A percentile compares a stretch with the other conserved stretches of the same genome.
These are phyloP conservation scores for Pilatotrama ljubarskyi DNA, from an alignment of 768 basidiomycete species.

Conservation along the genomic window DNA sequence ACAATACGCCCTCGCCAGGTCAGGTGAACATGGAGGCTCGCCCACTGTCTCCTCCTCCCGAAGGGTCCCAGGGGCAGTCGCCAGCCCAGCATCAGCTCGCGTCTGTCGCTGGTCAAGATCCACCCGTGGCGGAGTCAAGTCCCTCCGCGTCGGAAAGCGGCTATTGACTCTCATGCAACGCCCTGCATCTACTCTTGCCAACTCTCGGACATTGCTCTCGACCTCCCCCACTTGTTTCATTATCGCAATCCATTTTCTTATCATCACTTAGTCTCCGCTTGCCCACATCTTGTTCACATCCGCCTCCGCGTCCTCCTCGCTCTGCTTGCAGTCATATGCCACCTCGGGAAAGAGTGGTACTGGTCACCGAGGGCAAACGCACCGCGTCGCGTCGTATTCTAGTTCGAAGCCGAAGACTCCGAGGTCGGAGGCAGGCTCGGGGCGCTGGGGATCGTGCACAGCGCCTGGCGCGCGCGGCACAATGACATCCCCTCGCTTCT, in stretches of 20 bases:
- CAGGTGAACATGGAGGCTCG: conserved; percentile 44
- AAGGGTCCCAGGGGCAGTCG: conserved; percentile 39
- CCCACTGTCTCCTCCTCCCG: conserved; percentile 67
- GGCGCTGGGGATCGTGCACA: conserved; percentile 34
- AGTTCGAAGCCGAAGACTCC: conserved; percentile 23
- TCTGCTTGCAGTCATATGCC: conserved; percentile 24
- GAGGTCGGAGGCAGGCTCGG: conserved; percentile 31
- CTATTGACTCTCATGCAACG: conserved; percentile 28
- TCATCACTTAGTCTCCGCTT: conserved; percentile 25
- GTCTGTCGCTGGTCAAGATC: conserved; percentile 59
- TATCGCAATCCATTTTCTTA: conserved; percentile 24
- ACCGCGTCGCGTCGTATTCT: conserved; percentile 2
- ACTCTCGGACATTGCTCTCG: conserved; percentile 23
- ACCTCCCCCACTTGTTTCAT: conserved; percentile 13
- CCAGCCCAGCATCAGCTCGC: conserved; percentile 42
- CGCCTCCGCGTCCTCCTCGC: conserved; percentile 37
- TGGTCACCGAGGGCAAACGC: conserved; percentile 3
- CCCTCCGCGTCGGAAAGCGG: conserved; percentile 36
- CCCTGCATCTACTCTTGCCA: conserved; percentile 7
- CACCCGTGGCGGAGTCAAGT: conserved; percentile 63
- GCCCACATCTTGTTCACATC: conserved; percentile 30
- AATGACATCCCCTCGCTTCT: conserved; percentile 17
- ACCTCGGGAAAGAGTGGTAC: conserved; percentile 16
- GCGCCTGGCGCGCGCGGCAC: conserved; percentile 35
- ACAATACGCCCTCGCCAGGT: conserved; percentile 57